Evolutionary conservation across 495 filamentous ascomycete genomes (phyloP), one percentile per base, ranked within the genome.

Genomic region (Saxophila tyrrhenica): DNA sequence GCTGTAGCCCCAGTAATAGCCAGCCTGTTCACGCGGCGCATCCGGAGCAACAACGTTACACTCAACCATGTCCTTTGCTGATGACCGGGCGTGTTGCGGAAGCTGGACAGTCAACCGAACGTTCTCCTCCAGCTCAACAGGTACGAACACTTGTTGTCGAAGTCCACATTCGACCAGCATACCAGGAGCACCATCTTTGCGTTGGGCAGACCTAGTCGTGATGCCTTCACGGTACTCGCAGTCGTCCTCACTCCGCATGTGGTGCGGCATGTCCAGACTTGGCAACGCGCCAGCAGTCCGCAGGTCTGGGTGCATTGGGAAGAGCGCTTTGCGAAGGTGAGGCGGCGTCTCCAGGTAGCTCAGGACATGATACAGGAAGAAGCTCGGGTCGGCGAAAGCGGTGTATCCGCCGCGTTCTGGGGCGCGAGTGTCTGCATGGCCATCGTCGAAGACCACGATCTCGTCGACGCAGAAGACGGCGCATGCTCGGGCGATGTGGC

Each of bases 381-480:
- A 78, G 23, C 75, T 75, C 0, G 84, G 84, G 57, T 87, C 78
- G 0, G 74, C 65, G 50, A 75, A 79, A 48, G 79, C 83, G 0
- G 82, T 85, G 59, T 84, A 84, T 21, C 69, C 69, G 7, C 72
- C 70, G 16, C 69, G 63, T 39, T 75, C 69, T 21, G 71, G 67
- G 25, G 73, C 67, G 16, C 51, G 38, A 25, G 51, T 63, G 1
- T 44, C 11, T 2, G 42, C 59, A 22, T 62, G 64, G 45, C 64
- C 74, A 64, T 89, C 85, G 46, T 86, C 77, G 64, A 82, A 89
- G 51, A 89, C 65, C 43, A 89, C 72, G 24, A 91, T 73, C 66
- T 91, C 86, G 61, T 91, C 86, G 50, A 89, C 77, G 56, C 76
- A 82, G 63, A 87, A 89, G 54, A 89, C 82, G 22, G 84, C 80